These are phyloP conservation scores for Fraxinus pennsylvanica DNA, from an alignment of 257 asterid species.

Conservation along the genomic window DNA sequence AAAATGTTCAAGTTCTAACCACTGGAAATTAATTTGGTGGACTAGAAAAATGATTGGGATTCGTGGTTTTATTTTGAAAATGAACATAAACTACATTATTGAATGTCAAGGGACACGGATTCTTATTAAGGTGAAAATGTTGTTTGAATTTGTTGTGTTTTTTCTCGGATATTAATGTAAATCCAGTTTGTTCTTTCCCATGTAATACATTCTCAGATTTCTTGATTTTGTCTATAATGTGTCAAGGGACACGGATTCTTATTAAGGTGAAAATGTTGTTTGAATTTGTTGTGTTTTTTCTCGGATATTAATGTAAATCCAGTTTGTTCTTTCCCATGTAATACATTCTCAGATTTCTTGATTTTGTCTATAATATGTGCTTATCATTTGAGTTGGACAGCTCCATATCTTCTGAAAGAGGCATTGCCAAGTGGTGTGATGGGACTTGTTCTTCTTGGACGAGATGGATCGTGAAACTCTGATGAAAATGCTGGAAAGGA, in stretches of 20 bases:
- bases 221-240: not conserved
- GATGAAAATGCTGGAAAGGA: too few species aligned
- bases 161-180: not conserved
- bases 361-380: not conserved
- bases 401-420: not conserved
- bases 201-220: not conserved
- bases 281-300: not conserved
- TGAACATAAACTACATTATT: not conserved
- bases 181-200: not conserved
- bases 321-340: not conserved
- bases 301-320: not conserved
- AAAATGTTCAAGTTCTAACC: slow-evolving; percentile 35
- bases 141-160: not conserved
- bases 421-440: not conserved
- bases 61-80: not conserved
- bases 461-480: too few species aligned
- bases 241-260: not conserved
- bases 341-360: not conserved
- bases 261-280: not conserved
- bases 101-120: not conserved
- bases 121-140: not conserved
- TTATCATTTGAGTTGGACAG: not conserved
- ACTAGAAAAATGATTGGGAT: not conserved
- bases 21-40: not conserved
- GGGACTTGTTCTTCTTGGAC: too few species aligned